Conservation (phyloP, 129 eudicot genomes). For the Flaveria brownii region DNA sequence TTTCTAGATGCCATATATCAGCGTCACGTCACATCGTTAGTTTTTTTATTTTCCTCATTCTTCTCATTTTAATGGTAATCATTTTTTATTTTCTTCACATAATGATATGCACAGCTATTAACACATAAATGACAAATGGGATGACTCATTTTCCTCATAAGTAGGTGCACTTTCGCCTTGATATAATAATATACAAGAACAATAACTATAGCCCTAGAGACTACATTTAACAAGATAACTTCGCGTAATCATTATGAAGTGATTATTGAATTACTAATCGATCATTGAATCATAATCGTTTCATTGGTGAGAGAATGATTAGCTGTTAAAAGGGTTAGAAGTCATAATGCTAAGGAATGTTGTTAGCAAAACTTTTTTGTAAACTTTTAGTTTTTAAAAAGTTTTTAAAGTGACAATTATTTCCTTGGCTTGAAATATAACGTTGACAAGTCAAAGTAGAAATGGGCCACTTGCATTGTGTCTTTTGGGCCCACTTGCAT, state of each 20-base stretch:
- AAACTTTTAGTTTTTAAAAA: background rate
- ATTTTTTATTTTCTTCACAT: too few species aligned
- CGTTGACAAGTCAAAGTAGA: background rate
- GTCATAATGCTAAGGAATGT: background rate
- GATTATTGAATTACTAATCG: background rate
- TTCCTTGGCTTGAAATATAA: background rate
- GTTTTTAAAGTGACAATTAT: background rate
- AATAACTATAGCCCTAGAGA: too few species aligned
- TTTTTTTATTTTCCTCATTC: too few species aligned
- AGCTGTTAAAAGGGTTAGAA: background rate
- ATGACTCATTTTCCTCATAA: too few species aligned
- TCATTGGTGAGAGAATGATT: background rate
- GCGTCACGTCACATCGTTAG: too few species aligned
- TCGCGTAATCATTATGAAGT: background rate
- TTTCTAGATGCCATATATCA: too few species aligned
- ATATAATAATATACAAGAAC: too few species aligned
- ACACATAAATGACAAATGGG: too few species aligned
- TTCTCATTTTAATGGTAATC: too few species aligned
- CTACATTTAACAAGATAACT: background rate
- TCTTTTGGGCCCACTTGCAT: background rate
- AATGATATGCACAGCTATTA: too few species aligned
- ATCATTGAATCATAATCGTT: background rate
- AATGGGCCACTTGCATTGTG: background rate
- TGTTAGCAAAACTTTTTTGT: background rate
- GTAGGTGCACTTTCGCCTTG: too few species aligned